Base-by-base conservation (phyloP, 2,329 filamentous ascomycete species). In the Fusarium subglutinans region DNA sequence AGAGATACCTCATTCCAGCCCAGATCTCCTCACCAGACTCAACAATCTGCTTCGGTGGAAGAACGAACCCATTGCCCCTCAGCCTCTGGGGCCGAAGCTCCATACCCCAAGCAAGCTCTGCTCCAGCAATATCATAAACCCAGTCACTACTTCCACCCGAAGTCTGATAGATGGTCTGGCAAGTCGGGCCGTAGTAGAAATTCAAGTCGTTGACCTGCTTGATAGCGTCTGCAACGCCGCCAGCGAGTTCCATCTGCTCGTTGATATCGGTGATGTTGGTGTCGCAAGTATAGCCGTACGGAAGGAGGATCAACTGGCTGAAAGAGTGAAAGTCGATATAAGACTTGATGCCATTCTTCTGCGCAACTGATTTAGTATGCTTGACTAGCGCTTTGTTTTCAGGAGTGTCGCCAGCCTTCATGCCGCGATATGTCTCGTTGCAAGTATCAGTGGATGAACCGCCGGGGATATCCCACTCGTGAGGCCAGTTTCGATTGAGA, bases 281-380 rank as follows among this genome's bases (percentile, higher is more conserved):
- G 28, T 81, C 82, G 83, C 89, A 91, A 8, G 86, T 87, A 81
- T 90, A 91, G 41, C 90, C 90, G 76, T 91, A 92, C 4, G 88
- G 84, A 68, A 76, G 84, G 66, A 89, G 85, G 66, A 91, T 86
- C 38, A 89, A 83, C 63, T 92, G 90, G 17, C 86, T 87, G 81
- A 91, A 93, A 1, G 89, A 86, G 81, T 93, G 91, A 78, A 88
- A 89, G 80, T 93, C 91, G 72, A 92, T 88, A 80, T 88, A 93
- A 6, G 91, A 83, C 76, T 89, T 87, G 45, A 92, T 82, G 3
- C 89, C 88, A 2, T 63, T 68, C 35, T 26, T 63, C 69, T 87
- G 84, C 7, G 73, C 63, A 14, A 76, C 69, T 66, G 82, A 81
- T 63, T 81, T 78, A 26, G 74, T 73, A 55, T 79, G 73, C 44